Base-by-base conservation (phyloP, 1,139 yeast species). In the Suhomyces guaymorum region DNA sequence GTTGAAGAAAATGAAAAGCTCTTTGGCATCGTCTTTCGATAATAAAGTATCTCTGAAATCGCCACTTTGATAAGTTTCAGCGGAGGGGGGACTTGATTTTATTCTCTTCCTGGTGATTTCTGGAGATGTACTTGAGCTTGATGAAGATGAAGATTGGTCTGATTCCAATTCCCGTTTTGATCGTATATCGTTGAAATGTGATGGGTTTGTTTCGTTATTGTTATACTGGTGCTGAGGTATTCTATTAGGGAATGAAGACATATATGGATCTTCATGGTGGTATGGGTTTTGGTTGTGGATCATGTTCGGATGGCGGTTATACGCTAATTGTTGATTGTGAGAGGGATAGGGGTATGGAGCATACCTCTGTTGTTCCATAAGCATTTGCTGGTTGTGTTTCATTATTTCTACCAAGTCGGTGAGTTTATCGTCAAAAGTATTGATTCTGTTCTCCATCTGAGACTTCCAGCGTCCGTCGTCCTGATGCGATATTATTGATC, bases 1-100 rank as follows among this genome's bases (percentile, higher is more conserved):
- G 46, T 78, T 74, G 50, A 82, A 82, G 41, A 67, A 76, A 5
- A 53, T 47, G 41, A 80, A 76, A 11, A 81, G 59, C 17, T 66
- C 73, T 16, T 57, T 52, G 0, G 86, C 86, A 37, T 80, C 73
- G 1, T 56, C 61, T 24, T 59, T 50, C 1, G 63, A 41, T 2
- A 76, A 43, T 12, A 55, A 57, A 3, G 61, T 63, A 32, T 61
- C 56, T 9, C 75, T 50, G 45, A 70, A 70, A 39, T 70, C 75
- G 3, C 17, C 16, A 12, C 3, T 12, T 7, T 5, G 5, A 7
- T 17, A 11, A 5, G 25, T 10, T 6, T 21, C 23, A 7, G 6
- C 23, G 6, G 10, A 12, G 14, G 21, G 8, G 11, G 19, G 5
- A 8, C 7, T 8, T 6, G 13, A 11, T 26, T 17, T 26, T 8